phyloP scores from a whole-genome alignment of 164 flowering plant species.

The Stephania yunnanensis region DNA sequence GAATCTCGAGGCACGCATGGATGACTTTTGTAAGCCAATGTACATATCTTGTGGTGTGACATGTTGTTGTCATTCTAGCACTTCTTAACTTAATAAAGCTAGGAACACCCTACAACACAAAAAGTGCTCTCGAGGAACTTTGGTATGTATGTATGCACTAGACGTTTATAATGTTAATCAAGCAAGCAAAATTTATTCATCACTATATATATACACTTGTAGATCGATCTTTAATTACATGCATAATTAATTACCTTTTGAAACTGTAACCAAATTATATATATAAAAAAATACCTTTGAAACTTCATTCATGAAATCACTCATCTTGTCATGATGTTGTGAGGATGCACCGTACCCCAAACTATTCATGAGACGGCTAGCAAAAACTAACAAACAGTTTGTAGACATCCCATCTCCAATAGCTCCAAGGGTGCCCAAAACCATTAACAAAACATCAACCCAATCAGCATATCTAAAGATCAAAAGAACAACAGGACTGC shows the following conservation, averaged over 20 bases:
- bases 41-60: no score
- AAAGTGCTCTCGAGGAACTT: no score
- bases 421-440: conserved; percentile 79
- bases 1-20: no score
- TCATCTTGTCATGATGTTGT: conserved; percentile 6
- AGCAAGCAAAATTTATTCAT: neutral
- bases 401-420: conserved; percentile 94
- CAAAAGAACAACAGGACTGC: conserved; percentile 18
- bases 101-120: no score
- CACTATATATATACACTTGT: no score
- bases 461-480: conserved; percentile 83
- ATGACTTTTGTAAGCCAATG: no score
- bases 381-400: conserved; percentile 60
- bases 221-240: no score
- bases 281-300: conserved; percentile 43
- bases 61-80: no score
- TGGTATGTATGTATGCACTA: no score
- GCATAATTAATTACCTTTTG: no score
- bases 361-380: conserved; percentile 71
- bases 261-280: no score
- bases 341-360: conserved; percentile 55
- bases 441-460: conserved; percentile 67
- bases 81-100: no score
- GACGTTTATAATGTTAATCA: neutral
- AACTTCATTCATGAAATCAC: conserved; percentile 65